phyloP scores from a whole-genome alignment of 352 stramenopile genomes.

The Phytopythium sindhum region DNA sequence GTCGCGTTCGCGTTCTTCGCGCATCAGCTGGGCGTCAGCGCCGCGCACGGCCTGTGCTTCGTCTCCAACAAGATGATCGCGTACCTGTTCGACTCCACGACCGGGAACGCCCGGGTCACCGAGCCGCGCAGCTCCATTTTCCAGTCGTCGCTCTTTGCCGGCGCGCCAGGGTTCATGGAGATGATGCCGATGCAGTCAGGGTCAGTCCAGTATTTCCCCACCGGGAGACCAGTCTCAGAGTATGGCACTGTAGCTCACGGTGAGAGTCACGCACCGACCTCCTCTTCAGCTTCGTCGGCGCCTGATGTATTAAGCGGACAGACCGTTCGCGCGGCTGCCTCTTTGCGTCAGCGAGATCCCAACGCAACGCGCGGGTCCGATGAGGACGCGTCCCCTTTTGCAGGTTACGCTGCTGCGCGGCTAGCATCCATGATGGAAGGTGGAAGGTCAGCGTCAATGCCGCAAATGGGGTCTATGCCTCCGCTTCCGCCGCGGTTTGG shows the following conservation, averaged over 20 bases:
- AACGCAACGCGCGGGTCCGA: background rate
- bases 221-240: background rate
- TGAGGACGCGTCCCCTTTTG: background rate
- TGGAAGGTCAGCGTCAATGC: background rate
- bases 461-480: background rate
- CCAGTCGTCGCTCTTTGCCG: conserved; percentile 1
- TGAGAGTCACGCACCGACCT: background rate
- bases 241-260: background rate
- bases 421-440: background rate
- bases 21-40: conserved; percentile 51
- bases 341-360: background rate
- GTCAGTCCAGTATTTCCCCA: background rate
- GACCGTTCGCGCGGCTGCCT: background rate
- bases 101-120: background rate
- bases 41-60: conserved; percentile 31
- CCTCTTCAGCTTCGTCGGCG: background rate
- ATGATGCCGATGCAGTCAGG: conserved; percentile 5
- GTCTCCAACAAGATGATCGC: conserved; percentile 45
- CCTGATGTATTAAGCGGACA: background rate
- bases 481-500: background rate
- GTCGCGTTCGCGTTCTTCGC: conserved; percentile 59
- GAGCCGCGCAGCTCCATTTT: conserved; percentile 9
- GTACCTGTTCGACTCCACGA: conserved; percentile 30
- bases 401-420: background rate
- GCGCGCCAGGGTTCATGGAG: conserved; percentile 1